A percentile compares a stretch with the other conserved stretches of the same genome.
These are phyloP conservation scores for Stagonosporopsis tanaceti DNA, from an alignment of 2,329 filamentous ascomycete genomes.

Conservation along the genomic window DNA sequence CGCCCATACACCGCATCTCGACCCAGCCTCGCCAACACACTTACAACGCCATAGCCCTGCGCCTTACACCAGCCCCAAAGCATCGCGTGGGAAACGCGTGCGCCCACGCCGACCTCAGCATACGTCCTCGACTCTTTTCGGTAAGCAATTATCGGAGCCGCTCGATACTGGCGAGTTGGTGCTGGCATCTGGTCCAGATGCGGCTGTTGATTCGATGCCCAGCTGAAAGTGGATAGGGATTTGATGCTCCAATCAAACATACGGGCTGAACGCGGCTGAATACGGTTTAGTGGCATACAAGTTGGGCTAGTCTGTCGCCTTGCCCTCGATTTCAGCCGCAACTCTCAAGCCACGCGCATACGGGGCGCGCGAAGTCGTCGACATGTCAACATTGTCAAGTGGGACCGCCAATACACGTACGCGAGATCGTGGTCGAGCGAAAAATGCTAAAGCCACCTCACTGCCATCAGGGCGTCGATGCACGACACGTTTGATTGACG, in stretches of 20 bases:
- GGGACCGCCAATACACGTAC: conserved; percentile 10
- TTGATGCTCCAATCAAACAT: conserved; percentile 4
- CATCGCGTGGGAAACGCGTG: background rate
- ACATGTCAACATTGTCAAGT: conserved; percentile 7
- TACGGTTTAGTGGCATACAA: background rate
- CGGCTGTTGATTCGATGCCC: conserved; percentile 10
- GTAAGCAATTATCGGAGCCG: background rate
- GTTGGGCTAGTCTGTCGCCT: conserved; percentile 2
- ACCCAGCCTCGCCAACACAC: background rate
- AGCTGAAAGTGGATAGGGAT: conserved; percentile 8
- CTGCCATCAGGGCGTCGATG: background rate
- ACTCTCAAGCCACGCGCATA: conserved; percentile 14
- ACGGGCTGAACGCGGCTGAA: background rate
- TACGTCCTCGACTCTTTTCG: background rate
- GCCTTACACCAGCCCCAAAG: conserved; percentile 7
- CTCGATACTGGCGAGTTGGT: conserved; percentile 5
- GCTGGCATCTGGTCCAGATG: background rate
- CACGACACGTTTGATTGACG: background rate
- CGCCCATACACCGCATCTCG: conserved; percentile 3
- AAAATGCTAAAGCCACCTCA: conserved; percentile 4
- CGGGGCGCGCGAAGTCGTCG: conserved; percentile 13
- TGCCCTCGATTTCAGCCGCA: conserved; percentile 10
- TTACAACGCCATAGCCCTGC: conserved; percentile 7
- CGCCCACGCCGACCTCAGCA: background rate
- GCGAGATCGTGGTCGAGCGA: conserved; percentile 1